Evolutionary conservation across 75 land plant species (phyloP), one percentile per base, ranked within the genome.

Genomic region (Sequoia sempervirens): DNA sequence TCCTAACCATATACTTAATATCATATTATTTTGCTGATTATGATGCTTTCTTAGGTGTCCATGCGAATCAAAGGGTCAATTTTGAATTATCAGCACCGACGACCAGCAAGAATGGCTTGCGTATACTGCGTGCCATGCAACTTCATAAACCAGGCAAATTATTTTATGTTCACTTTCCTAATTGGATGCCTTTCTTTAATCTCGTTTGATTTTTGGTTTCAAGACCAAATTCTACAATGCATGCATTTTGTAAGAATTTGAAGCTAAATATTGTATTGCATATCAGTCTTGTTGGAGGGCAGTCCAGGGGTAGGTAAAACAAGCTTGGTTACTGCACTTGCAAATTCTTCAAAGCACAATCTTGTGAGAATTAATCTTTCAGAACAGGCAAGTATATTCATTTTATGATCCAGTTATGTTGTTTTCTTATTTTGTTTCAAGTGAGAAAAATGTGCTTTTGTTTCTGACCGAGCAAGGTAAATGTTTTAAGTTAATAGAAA

Each of bases 291-390:
- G 79, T 80, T 98, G 82, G 99, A 98, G 90, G 99, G 99, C 69
- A 98, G 99, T 85, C 99, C 99, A 70, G 99, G 99, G 37, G 99
- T 98, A 84, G 99, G 99, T 12, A 98, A 98, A 84, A 98, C 99
- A 46, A 98, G 99, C 87, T 84, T 98, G 70, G 91, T 98, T 87
- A 87, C 92, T 76, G 99, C 99, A 9, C 82, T 98, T 58, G 99
- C 94, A 9, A 86, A 89, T 84, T 89, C 83, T 75, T 98, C 99
- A 75, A 93, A 95, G 43, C 94, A 98, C 81, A 81, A 84, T 58
- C 91, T 98, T 85, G 99, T 96, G 17, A 84, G 99, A 37, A 98
- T 98, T 40, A 98, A 98, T 83, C 91, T 98, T 20, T 98, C 99
- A 50, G 99, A 98, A 86, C 95, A 96, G 97, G 98, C 93, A 40